phyloP scores from a whole-genome alignment of 2,329 filamentous ascomycete species.

The Gnomoniopsis sp. region DNA sequence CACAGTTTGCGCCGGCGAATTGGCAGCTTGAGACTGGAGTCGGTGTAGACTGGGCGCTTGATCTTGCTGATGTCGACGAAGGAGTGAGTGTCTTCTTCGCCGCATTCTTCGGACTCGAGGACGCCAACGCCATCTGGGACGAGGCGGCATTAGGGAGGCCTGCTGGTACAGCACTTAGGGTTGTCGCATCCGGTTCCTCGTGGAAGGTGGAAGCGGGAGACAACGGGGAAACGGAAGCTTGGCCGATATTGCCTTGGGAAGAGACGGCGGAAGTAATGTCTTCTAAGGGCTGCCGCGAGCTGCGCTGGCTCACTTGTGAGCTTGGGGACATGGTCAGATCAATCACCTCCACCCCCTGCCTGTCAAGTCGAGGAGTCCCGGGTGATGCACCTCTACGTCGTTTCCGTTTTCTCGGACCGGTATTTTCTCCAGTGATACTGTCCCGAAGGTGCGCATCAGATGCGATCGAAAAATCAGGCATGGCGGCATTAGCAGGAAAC shows the following conservation, averaged over 20 bases:
- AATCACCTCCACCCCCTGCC: not conserved
- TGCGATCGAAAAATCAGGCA: not conserved
- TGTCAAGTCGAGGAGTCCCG: not conserved
- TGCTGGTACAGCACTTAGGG: not conserved
- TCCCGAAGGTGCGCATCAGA: not conserved
- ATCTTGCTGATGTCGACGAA: conserved; percentile 21
- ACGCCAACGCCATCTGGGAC: not conserved
- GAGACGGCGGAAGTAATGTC: conserved; percentile 12
- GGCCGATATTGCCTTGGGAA: conserved; percentile 3
- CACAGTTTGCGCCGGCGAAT: conserved; percentile 33
- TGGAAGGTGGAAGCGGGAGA: not conserved
- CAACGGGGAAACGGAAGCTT: not conserved
- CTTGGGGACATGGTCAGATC: not conserved
- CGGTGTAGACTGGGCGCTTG: not conserved
- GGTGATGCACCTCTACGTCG: not conserved
- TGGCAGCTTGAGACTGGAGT: conserved; percentile 25
- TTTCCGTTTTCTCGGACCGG: not conserved
- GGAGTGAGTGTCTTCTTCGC: conserved; percentile 17
- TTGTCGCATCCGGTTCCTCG: not conserved
- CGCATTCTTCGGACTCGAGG: not conserved
- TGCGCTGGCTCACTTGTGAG: not conserved
- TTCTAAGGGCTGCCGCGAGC: conserved; percentile 9
- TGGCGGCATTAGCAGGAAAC: not conserved
- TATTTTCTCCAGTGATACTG: not conserved
- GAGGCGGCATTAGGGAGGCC: not conserved